Base-by-base conservation (phyloP, 2,329 filamentous ascomycete species). In the Ophioceras dolichostomum region DNA sequence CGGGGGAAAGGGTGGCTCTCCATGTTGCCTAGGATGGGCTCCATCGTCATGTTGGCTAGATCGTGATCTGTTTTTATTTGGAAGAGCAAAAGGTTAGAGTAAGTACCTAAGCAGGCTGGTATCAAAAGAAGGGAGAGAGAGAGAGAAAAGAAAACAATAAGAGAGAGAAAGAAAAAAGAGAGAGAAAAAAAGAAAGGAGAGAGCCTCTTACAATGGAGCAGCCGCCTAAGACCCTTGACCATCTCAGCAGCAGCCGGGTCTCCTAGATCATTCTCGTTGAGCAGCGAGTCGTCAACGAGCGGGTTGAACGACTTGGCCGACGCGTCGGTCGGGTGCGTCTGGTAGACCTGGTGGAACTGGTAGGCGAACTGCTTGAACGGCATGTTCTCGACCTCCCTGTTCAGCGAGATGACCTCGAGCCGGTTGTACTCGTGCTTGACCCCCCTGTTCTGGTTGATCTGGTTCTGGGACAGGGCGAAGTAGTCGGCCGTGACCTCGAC, bases 301-400 rank as follows among this genome's bases (percentile, higher is more conserved):
- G 71, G 71, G 45, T 75, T 76, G 48, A 73, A 76, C 34, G 69
- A 58, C 51, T 59, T 67, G 7, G 60, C 51, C 31, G 62, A 61
- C 4, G 59, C 58, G 43, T 73, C 67, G 44, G 59, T 59, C 38
- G 58, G 62, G 49, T 73, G 68, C 16, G 71, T 75, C 57, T 73
- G 69, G 47, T 73, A 76, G 39, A 73, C 61, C 47, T 73, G 64
- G 51, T 76, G 71, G 49, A 76, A 76, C 52, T 73, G 70, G 43
- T 69, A 72, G 4, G 67, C 68, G 47, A 76, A 73, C 52, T 76
- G 70, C 52, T 65, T 69, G 48, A 76, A 76, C 1, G 71, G 71
- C 57, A 75, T 57, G 45, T 72, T 71, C 49, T 76, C 71, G 33
- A 76, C 59, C 48, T 70, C 65, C 21, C 53, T 52, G 53, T 65